A percentile compares a stretch with the other conserved stretches of the same genome.
These are phyloP conservation scores for Globisporangium orthogonon DNA, from an alignment of 352 stramenopile genomes.

Conservation along the genomic window DNA sequence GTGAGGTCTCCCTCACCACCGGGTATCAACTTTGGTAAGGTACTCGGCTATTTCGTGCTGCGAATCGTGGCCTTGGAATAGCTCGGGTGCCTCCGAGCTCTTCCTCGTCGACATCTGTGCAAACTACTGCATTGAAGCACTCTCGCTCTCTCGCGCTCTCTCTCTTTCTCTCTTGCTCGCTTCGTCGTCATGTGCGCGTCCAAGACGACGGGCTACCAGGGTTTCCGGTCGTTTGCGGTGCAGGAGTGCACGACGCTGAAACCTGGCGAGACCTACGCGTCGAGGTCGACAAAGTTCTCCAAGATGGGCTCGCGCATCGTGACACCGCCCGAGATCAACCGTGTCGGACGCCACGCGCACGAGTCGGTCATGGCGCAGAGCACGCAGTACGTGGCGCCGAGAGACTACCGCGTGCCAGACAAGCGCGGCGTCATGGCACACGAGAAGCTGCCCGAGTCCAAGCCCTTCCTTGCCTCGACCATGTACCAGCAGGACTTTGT, in stretches of 20 bases:
- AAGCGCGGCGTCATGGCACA: constrained; percentile 46
- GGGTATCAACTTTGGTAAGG: too few species aligned
- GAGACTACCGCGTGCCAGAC: constrained; percentile 59
- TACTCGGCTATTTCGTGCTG: too few species aligned
- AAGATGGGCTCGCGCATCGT: constrained; percentile 70
- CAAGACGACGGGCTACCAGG: constrained; percentile 66
- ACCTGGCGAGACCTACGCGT: constrained; percentile 59
- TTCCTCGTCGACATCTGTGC: too few species aligned
- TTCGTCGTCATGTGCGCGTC: constrained; percentile 27
- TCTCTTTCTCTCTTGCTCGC: too few species aligned
- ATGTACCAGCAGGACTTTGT: constrained; percentile 65
- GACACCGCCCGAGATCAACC: constrained; percentile 44
- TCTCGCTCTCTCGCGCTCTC: background rate
- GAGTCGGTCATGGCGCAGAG: constrained; percentile 46
- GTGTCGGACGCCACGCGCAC: constrained; percentile 40
- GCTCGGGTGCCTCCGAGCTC: background rate
- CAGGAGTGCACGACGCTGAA: constrained; percentile 74
- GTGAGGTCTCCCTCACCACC: too few species aligned
- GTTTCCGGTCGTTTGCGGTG: constrained; percentile 62
- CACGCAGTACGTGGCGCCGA: constrained; percentile 33
- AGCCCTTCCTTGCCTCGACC: constrained; percentile 54
- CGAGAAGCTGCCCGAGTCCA: constrained; percentile 23
- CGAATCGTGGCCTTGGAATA: too few species aligned
- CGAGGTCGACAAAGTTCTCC: constrained; percentile 71
- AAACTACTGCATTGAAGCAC: background rate